Conservation (phyloP, 164 flowering plant genomes). For the Vitis vinifera region DNA sequence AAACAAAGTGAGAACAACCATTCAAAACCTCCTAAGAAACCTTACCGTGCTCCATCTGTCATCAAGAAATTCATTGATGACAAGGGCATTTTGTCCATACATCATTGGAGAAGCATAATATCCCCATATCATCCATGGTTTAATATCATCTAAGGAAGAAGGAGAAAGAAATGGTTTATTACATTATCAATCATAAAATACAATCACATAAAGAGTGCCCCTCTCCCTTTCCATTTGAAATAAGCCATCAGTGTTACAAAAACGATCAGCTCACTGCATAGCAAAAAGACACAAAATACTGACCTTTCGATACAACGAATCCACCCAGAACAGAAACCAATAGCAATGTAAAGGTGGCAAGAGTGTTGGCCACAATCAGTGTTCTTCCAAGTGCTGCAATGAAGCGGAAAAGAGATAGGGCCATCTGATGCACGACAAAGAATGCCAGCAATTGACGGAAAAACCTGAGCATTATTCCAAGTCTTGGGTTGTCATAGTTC, state of each 20-base stretch:
- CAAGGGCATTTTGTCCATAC: slow-evolving; percentile 59
- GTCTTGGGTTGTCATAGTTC: not conserved
- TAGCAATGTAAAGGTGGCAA: slow-evolving; percentile 44
- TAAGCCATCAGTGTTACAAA: too few relatives aligned
- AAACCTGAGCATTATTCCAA: slow-evolving; percentile 31
- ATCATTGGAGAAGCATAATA: slow-evolving; percentile 57
- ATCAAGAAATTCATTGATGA: slow-evolving; percentile 55
- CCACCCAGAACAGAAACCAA: slow-evolving; percentile 60
- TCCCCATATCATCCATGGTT: slow-evolving; percentile 59
- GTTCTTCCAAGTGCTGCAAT: slow-evolving; percentile 60
- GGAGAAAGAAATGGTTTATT: not conserved
- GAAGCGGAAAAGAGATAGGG: slow-evolving; percentile 53
- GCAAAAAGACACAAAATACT: slow-evolving; percentile 1
- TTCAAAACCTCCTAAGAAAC: not conserved
- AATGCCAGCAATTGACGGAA: slow-evolving; percentile 52
- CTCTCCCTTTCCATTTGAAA: too few relatives aligned
- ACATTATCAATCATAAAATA: too few relatives aligned
- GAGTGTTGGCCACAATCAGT: slow-evolving; percentile 47
- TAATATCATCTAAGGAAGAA: slow-evolving; percentile 39
- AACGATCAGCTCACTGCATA: not conserved
- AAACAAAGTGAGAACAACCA: not conserved
- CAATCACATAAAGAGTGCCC: too few relatives aligned
- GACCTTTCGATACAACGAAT: slow-evolving; percentile 56
- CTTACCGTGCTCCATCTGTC: slow-evolving; percentile 56
- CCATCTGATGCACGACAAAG: slow-evolving; percentile 55